A percentile compares a stretch with the other conserved stretches of the same genome.
Conservation (phyloP, 345 rosid species). For the Turritis glabra region DNA sequence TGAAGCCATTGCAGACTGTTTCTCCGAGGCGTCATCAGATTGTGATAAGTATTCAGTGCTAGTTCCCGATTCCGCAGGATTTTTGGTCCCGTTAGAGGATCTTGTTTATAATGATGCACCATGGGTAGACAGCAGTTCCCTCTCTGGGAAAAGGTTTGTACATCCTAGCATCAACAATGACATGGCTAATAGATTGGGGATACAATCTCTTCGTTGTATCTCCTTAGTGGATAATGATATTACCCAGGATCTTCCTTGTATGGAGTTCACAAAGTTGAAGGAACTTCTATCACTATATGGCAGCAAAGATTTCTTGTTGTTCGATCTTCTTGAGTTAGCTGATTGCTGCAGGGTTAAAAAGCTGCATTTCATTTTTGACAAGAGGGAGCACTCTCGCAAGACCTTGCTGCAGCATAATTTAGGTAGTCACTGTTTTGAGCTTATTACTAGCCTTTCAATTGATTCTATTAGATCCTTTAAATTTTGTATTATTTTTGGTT, state of each 20-base stretch:
- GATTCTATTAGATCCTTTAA: not conserved
- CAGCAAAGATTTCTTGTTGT: slow-evolving; percentile 74
- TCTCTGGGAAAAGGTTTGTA: slow-evolving; percentile 69
- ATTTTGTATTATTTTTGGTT: slow-evolving; percentile 7
- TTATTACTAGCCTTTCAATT: slow-evolving; percentile 4
- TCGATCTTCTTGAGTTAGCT: slow-evolving; percentile 94
- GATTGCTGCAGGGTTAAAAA: slow-evolving; percentile 87
- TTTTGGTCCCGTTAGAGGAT: slow-evolving; percentile 58
- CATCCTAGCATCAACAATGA: slow-evolving; percentile 83
- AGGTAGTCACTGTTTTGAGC: slow-evolving; percentile 49
- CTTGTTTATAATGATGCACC: slow-evolving; percentile 95
- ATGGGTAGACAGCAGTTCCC: slow-evolving; percentile 78
- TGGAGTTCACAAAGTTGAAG: slow-evolving; percentile 73
- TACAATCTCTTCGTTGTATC: slow-evolving; percentile 81
- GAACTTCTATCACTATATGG: slow-evolving; percentile 80
- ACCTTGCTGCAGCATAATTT: slow-evolving; percentile 90
- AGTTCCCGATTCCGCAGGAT: slow-evolving; percentile 75
- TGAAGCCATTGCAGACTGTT: slow-evolving; percentile 83
- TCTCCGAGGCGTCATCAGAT: slow-evolving; percentile 48
- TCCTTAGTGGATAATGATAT: slow-evolving; percentile 78
- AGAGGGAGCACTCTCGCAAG: slow-evolving; percentile 83
- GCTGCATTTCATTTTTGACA: slow-evolving; percentile 81
- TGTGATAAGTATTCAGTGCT: slow-evolving; percentile 59
- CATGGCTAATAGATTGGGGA: slow-evolving; percentile 80
- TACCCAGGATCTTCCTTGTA: slow-evolving; percentile 89